A percentile compares a stretch with the other conserved stretches of the same genome.
These are phyloP conservation scores for Mycena rosella DNA, from an alignment of 768 basidiomycete species.

Conservation along the genomic window DNA sequence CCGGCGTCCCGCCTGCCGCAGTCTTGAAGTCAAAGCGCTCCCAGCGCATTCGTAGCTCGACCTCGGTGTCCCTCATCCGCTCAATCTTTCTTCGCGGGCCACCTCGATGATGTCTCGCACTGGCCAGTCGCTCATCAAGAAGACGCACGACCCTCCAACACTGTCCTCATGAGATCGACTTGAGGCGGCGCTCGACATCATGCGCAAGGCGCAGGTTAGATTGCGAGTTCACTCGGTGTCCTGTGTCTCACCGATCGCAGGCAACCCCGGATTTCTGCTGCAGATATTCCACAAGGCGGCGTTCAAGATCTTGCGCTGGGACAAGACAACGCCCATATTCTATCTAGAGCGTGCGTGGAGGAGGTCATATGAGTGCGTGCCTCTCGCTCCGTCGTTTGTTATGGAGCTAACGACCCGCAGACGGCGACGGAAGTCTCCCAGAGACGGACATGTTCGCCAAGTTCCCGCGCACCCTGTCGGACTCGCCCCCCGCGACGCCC, in stretches of 20 bases:
- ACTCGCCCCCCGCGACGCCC: constrained; percentile 73
- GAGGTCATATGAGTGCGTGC: constrained; percentile 84
- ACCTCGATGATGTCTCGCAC: too few species aligned
- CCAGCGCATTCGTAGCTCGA: too few species aligned
- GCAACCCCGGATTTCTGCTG: constrained; percentile 89
- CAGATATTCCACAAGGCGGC: too few species aligned
- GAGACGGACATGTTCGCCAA: constrained; percentile 78
- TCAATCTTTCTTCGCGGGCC: too few species aligned
- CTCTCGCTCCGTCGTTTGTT: too few species aligned
- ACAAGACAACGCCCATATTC: constrained; percentile 83
- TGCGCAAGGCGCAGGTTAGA: constrained; percentile 77
- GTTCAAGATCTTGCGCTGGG: constrained; percentile 71
- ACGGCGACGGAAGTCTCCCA: constrained; percentile 78
- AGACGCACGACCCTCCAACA: too few species aligned
- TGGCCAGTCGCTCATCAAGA: too few species aligned
- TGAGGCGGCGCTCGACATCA: constrained; percentile 74
- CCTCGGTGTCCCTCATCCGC: too few species aligned
- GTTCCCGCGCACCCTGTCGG: constrained; percentile 72
- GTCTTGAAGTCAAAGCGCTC: too few species aligned
- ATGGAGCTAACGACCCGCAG: too few species aligned
- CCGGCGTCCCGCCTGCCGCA: too few species aligned
- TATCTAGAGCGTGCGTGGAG: constrained; percentile 83
- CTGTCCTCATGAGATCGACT: constrained; percentile 68
- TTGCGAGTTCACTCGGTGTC: constrained; percentile 20
- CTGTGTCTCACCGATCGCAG: constrained; percentile 52